phyloP scores from a whole-genome alignment of 225 moss, liverwort and hornwort species.

The Climacium dendroides region DNA sequence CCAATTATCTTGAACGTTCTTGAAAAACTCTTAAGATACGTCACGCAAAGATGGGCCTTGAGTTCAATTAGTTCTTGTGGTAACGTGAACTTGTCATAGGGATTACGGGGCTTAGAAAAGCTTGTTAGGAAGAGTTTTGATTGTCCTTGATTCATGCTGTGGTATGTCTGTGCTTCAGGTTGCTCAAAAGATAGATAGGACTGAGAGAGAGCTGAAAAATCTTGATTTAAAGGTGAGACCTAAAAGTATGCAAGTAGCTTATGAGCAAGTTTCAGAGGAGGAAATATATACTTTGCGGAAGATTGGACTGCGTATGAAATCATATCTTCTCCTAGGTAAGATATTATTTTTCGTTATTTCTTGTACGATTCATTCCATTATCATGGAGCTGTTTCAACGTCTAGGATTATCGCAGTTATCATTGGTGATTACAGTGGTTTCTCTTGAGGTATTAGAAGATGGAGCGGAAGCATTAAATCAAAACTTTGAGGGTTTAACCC shows the following conservation, averaged over 20 bases:
- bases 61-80: neutral
- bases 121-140: neutral
- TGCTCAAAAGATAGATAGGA: conserved; percentile 49
- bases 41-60: neutral
- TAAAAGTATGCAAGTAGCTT: conserved; percentile 29
- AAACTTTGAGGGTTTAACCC: neutral
- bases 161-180: conserved; percentile 30
- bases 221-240: conserved; percentile 48
- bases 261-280: conserved; percentile 67
- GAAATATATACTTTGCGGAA: conserved; percentile 70
- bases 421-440: neutral
- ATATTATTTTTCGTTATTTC: neutral
- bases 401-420: neutral
- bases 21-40: neutral
- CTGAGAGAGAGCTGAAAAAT: conserved; percentile 52
- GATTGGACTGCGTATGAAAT: conserved; percentile 88
- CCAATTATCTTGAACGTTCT: neutral
- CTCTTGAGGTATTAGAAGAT: neutral
- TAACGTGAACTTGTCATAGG: neutral
- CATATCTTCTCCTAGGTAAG: conserved; percentile 78
- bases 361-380: neutral
- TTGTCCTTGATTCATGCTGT: neutral
- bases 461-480: neutral
- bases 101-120: neutral
- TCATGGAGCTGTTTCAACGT: neutral